A percentile compares a stretch with the other conserved stretches of the same genome.
Evolutionary conservation across 1,284 basidiomycete genomes (phyloP).

Genomic region (Puccinia horiana): DNA sequence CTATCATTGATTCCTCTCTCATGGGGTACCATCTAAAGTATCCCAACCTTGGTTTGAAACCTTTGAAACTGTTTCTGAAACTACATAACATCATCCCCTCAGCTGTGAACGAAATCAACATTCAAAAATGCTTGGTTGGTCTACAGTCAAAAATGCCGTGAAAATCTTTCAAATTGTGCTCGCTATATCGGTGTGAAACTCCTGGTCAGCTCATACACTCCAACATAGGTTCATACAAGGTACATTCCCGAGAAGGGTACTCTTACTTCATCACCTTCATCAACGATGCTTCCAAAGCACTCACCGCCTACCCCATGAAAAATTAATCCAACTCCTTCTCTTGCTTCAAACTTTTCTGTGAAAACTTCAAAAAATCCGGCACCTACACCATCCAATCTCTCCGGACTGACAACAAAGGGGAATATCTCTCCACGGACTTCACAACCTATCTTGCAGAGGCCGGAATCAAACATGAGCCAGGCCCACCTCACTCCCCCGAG

Average conservation of each 20-base stretch:
- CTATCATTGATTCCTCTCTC: not conserved
- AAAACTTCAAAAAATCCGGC: constrained; percentile 53
- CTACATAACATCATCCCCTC: not conserved
- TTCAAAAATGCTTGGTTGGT: not conserved
- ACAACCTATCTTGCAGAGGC: not conserved
- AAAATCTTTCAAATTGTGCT: not conserved
- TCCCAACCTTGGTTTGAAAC: not conserved
- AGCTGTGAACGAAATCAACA: constrained; percentile 13
- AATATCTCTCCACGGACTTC: constrained; percentile 1
- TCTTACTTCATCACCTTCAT: constrained; percentile 14
- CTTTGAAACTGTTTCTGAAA: constrained; percentile 9
- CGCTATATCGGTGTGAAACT: not conserved
- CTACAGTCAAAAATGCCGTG: constrained; percentile 3
- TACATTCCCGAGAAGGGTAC: not conserved
- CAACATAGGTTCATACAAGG: not conserved
- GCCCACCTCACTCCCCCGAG: constrained; percentile 26
- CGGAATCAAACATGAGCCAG: constrained; percentile 11
- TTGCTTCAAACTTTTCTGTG: constrained; percentile 58
- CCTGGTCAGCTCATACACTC: constrained; percentile 14
- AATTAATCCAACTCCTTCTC: not conserved
- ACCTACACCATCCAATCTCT: constrained; percentile 41
- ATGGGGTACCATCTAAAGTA: not conserved
- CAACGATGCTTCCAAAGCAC: not conserved
- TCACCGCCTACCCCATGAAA: constrained; percentile 3
- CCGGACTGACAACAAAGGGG: not conserved